phyloP scores from a whole-genome alignment of 345 rosid genomes.

The Sonneratia alba region DNA sequence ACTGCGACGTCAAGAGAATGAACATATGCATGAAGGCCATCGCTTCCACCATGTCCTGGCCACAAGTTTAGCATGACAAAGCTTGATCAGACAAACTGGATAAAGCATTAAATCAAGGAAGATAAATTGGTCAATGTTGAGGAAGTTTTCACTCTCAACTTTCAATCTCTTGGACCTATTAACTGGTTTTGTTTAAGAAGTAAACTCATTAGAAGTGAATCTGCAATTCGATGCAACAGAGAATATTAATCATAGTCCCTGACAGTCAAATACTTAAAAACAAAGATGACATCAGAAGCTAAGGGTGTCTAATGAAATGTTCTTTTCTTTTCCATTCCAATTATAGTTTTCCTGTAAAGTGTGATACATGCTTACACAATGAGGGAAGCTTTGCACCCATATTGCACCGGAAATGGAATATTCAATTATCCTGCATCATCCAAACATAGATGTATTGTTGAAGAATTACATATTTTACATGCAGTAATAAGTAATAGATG shows the following conservation, averaged over 20 bases:
- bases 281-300: not conserved
- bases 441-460: slow-evolving; percentile 50
- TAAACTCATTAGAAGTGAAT: not conserved
- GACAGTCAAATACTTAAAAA: not conserved
- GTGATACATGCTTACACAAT: slow-evolving; percentile 34
- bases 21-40: slow-evolving; percentile 83
- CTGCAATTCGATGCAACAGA: not conserved
- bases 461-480: not conserved
- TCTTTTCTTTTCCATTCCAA: not conserved
- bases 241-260: not conserved
- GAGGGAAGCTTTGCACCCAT: slow-evolving; percentile 46
- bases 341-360: not conserved
- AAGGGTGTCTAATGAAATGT: not conserved
- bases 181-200: not conserved
- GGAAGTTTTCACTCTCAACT: not conserved
- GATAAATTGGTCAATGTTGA: not conserved
- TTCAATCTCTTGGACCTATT: not conserved
- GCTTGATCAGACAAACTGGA: not conserved
- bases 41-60: slow-evolving; percentile 94
- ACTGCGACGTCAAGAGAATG: slow-evolving; percentile 80
- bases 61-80: not conserved
- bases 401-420: slow-evolving; percentile 40
- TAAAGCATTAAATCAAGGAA: not conserved
- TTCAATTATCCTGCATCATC: slow-evolving; percentile 39
- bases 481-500: not conserved